Conservation (phyloP, 2,329 filamentous ascomycete species). For the Neonectria neomacrospora region DNA sequence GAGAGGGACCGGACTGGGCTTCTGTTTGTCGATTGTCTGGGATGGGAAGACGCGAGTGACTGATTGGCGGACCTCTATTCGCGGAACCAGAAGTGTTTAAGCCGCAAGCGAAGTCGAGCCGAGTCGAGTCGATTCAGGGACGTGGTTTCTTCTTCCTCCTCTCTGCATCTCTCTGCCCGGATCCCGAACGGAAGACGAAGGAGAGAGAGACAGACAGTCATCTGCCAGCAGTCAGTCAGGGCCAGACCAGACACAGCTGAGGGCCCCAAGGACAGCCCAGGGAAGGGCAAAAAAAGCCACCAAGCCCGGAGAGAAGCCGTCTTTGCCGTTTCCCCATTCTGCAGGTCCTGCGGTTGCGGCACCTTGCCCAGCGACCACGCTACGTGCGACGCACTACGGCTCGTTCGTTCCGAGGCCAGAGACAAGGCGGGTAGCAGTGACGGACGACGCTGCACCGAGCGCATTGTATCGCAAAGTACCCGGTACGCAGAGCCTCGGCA, state of each 20-base stretch:
- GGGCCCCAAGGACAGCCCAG: neutral
- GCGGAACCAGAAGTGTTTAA: conserved; percentile 6
- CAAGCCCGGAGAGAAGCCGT: conserved; percentile 38
- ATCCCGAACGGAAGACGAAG: neutral
- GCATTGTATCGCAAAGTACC: neutral
- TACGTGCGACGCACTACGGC: conserved; percentile 38
- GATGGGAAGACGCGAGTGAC: conserved; percentile 3
- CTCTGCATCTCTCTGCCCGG: neutral
- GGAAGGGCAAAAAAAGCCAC: conserved; percentile 22
- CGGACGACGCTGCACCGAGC: too few species aligned
- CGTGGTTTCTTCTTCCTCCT: neutral
- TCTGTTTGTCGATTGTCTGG: conserved; percentile 12
- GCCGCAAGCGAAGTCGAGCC: neutral
- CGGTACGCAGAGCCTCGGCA: neutral
- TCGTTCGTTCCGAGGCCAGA: conserved; percentile 39
- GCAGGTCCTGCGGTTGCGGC: neutral
- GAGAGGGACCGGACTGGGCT: neutral
- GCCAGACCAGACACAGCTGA: too few species aligned
- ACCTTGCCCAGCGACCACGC: conserved; percentile 14
- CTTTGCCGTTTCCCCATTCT: conserved; percentile 37
- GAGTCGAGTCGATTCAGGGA: too few species aligned
- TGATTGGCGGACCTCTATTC: conserved; percentile 13
- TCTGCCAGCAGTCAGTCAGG: too few species aligned
- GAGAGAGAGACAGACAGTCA: neutral
- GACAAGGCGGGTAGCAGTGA: neutral